Percentiles rank a stretch among this genome's conserved stretches.
These are phyloP conservation scores for Cyanidium caldarium DNA, from an alignment of 23 red algal genomes.

Conservation along the genomic window DNA sequence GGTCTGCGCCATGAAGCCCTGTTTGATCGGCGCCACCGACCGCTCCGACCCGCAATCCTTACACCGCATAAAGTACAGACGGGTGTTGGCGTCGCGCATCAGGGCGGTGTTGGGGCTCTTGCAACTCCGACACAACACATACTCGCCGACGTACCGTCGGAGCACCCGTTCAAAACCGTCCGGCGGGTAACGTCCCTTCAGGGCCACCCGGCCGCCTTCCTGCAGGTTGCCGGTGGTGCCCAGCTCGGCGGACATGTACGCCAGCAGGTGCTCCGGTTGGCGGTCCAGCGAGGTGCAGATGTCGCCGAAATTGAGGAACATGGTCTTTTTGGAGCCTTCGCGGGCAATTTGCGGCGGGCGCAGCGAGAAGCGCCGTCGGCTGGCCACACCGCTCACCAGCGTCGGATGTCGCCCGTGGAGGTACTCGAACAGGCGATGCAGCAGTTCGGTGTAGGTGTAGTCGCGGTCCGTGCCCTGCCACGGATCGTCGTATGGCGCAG, in stretches of 20 bases:
- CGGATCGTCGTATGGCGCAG: conserved; percentile 2
- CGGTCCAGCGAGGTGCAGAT: conserved; percentile 87
- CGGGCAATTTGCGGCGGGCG: conserved; percentile 66
- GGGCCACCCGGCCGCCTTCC: conserved; percentile 61
- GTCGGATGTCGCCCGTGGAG: conserved; percentile 75
- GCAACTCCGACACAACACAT: conserved; percentile 78
- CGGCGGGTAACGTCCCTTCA: conserved; percentile 76
- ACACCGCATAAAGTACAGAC: conserved; percentile 91
- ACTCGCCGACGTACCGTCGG: conserved; percentile 80
- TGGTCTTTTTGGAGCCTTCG: conserved; percentile 84
- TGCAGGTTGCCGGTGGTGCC: conserved; percentile 88
- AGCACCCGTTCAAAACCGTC: conserved; percentile 85
- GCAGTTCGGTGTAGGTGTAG: conserved; percentile 79
- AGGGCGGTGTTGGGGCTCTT: conserved; percentile 72
- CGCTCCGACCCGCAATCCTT: conserved; percentile 88
- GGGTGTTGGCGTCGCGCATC: conserved; percentile 93
- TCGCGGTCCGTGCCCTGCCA: conserved; percentile 82
- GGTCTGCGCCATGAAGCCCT: conserved; percentile 89
- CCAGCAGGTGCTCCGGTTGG: conserved; percentile 83
- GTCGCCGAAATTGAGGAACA: conserved; percentile 90
- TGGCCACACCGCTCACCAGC: conserved; percentile 12
- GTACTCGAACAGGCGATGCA: conserved; percentile 54
- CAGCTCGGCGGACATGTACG: conserved; percentile 85
- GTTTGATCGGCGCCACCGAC: conserved; percentile 76
- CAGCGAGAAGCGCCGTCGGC: conserved; percentile 29